Conservation (phyloP, 306 rosid species). For the Rubus parviflorus region DNA sequence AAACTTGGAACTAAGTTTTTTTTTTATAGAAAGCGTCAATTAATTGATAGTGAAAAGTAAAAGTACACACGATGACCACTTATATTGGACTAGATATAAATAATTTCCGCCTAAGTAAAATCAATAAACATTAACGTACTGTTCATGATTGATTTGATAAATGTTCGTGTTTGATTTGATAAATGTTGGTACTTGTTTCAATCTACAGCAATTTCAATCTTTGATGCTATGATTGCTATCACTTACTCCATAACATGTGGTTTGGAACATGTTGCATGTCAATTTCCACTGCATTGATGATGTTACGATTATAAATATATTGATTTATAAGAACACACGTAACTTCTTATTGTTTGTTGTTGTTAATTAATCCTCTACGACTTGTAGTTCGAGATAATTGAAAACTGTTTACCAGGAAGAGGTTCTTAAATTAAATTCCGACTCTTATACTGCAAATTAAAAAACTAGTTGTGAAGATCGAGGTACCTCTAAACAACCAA, state of each 20-base stretch:
- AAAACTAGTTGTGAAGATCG: not conserved
- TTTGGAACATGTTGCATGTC: not conserved
- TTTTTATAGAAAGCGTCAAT: no score
- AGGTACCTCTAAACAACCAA: not conserved
- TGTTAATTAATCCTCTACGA: not conserved
- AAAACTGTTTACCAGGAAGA: no score
- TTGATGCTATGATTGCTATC: not conserved
- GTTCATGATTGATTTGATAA: not conserved
- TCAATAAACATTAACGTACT: no score
- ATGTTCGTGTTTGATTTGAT: not conserved
- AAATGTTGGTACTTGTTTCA: not conserved
- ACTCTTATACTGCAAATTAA: no score
- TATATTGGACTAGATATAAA: no score
- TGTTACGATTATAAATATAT: no score
- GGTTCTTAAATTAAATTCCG: no score
- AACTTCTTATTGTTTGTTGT: not conserved
- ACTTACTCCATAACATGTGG: not conserved
- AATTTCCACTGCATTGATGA: not conserved
- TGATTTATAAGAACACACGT: not conserved
- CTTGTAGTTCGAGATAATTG: not conserved
- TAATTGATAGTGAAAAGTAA: no score
- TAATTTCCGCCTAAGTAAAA: no score
- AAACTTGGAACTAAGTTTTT: constrained; percentile 3
- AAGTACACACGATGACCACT: no score
- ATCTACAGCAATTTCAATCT: not conserved